A percentile compares a stretch with the other conserved stretches of the same genome.
These are phyloP conservation scores for Coelastrella sp. DNA, from an alignment of 139 green algal species.

Conservation along the genomic window DNA sequence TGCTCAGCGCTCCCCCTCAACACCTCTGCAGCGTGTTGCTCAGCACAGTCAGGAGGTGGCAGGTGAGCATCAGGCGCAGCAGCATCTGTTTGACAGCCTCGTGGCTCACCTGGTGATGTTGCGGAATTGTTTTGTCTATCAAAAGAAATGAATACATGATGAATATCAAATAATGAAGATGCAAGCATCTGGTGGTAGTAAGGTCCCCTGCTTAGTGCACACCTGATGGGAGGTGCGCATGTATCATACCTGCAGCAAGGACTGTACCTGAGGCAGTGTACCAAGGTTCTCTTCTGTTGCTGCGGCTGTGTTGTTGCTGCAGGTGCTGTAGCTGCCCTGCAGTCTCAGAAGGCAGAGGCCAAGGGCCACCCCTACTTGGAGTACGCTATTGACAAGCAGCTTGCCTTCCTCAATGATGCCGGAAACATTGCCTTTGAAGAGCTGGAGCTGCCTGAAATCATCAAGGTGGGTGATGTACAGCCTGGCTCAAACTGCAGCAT, in stretches of 20 bases:
- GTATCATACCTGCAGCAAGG: too few species aligned
- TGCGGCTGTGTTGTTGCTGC: not conserved
- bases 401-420: slow-evolving; percentile 56
- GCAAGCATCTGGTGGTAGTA: too few species aligned
- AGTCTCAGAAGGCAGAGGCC: slow-evolving; percentile 18
- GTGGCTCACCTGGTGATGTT: too few species aligned
- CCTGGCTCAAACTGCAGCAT: not conserved
- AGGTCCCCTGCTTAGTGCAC: too few species aligned
- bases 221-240: too few species aligned
- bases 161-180: too few species aligned
- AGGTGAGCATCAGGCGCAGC: not conserved
- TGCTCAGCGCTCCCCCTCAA: slow-evolving; percentile 42
- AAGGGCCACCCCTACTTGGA: slow-evolving; percentile 56
- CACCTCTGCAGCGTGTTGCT: slow-evolving; percentile 50
- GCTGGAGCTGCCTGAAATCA: slow-evolving; percentile 55
- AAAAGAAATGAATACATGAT: too few species aligned
- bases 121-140: not conserved
- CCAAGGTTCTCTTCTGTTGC: too few species aligned
- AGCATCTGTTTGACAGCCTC: not conserved
- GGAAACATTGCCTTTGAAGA: slow-evolving; percentile 68
- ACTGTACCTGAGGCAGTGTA: too few species aligned
- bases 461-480: slow-evolving; percentile 30
- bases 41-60: slow-evolving; percentile 48
- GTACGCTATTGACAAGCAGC: slow-evolving; percentile 58
- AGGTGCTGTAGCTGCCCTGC: slow-evolving; percentile 8